Evolutionary conservation across 2,329 filamentous ascomycete species (phyloP), one percentile per base, ranked within the genome.

Genomic region (Didymella sp.): DNA sequence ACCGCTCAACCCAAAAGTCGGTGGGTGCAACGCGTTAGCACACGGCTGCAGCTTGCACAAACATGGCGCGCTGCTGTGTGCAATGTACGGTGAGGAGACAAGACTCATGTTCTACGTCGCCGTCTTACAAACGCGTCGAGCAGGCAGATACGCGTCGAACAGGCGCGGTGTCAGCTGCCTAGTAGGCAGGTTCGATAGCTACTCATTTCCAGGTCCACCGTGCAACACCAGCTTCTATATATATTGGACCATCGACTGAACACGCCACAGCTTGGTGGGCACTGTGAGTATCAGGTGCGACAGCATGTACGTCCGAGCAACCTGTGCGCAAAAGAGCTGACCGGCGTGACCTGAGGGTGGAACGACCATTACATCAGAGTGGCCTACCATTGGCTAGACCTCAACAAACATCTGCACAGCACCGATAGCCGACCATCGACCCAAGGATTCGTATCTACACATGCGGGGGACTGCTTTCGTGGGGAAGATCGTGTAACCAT

Each of bases 301-400:
- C 31, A 1, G 19, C 7, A 41, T 7, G 2, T n/a, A 25, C 15
- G 21, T 21, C 42, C 44, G 55, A 47, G 52, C 51, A 45, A 55
- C 48, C 42, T 45, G 58, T 52, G 43, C 51, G 43, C 48, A 43
- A 59, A 61, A 37, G 52, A 54, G 67, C 68, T 68, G 68, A 69
- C 67, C 67, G 45, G 64, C 63, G 63, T 72, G 70, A 71, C 68
- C 63, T 69, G 66, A 68, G 53, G 52, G 61, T 70, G 64, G 67
- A 52, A 64, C 61, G 63, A 70, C 59, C 38, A 67, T 70, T 64
- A 62, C 63, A 64, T 66, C 65, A 66, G 35, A 33, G 40, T 25
- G 31, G 24, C 2, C 27, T 12, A 41, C 45, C 21, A 56, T 46
- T 41, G 27, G 47, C 51, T 24, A 45, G 33, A 22, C 57, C 40